Evolutionary conservation across 2,329 filamentous ascomycete species (phyloP).

Genomic region (Aspergillus vadensis): DNA sequence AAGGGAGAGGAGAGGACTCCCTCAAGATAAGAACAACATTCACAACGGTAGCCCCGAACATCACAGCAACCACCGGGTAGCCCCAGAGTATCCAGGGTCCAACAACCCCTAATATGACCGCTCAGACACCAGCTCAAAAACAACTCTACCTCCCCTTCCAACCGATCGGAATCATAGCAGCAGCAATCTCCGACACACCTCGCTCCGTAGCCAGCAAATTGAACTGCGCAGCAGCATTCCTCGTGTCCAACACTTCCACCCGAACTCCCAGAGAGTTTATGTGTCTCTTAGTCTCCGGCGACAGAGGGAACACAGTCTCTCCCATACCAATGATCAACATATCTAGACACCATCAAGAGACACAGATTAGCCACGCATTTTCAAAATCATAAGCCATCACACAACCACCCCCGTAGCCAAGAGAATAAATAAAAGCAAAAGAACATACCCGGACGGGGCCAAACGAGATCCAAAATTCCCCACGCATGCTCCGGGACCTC

Average conservation of each 20-base stretch:
- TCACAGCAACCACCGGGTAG: neutral
- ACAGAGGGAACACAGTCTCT: slow-evolving; percentile 71
- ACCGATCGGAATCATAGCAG: slow-evolving; percentile 81
- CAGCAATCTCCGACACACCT: slow-evolving; percentile 80
- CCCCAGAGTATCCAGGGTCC: neutral
- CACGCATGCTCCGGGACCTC: slow-evolving; percentile 71
- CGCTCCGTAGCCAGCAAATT: slow-evolving; percentile 94
- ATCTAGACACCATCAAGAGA: slow-evolving; percentile 15
- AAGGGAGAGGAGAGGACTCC: neutral
- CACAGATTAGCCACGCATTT: neutral
- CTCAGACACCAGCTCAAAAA: neutral
- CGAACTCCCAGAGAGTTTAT: slow-evolving; percentile 79
- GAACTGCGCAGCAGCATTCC: slow-evolving; percentile 92
- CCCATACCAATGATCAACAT: slow-evolving; percentile 81
- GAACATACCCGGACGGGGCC: slow-evolving; percentile 83
- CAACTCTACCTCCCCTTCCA: slow-evolving; percentile 59
- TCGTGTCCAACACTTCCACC: slow-evolving; percentile 85
- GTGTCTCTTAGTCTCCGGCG: slow-evolving; percentile 69
- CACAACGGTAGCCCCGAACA: neutral
- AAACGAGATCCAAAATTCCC: slow-evolving; percentile 74
- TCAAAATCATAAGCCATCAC: neutral
- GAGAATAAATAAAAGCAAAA: slow-evolving; percentile 9
- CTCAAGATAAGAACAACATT: neutral
- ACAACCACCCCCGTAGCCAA: neutral
- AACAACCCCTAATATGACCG: neutral